Conservation (phyloP, 257 asterid genomes). For the Oldenlandia corymbosa region DNA sequence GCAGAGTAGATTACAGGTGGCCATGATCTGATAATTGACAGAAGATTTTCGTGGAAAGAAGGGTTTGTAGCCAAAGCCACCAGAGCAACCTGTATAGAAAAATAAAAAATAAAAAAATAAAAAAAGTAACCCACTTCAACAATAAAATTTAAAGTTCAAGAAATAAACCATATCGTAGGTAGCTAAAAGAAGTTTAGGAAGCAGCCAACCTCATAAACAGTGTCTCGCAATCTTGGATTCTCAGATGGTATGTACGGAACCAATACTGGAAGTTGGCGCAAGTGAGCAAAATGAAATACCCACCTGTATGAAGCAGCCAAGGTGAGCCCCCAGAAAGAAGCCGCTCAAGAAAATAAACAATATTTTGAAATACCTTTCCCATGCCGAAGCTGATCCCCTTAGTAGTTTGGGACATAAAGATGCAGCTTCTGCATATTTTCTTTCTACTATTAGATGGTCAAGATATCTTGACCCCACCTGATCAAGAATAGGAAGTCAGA, state of each 20-base stretch:
- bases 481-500: constrained; percentile 24
- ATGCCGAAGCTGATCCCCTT: constrained; percentile 90
- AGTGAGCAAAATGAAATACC: constrained; percentile 98
- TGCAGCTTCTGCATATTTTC: constrained; percentile 96
- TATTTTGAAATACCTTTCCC: constrained; percentile 74
- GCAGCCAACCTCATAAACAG: constrained; percentile 86
- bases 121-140: constrained; percentile 18
- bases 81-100: constrained; percentile 81
- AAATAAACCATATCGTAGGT: not conserved
- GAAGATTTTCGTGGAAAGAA: constrained; percentile 86
- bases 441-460: constrained; percentile 92
- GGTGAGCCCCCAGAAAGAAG: constrained; percentile 12
- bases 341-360: constrained; percentile 6
- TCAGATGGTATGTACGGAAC: constrained; percentile 97
- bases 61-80: constrained; percentile 90
- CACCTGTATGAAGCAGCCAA: constrained; percentile 49
- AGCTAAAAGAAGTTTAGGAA: constrained; percentile 4
- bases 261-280: constrained; percentile 92
- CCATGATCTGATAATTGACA: constrained; percentile 84
- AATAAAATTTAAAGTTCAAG: not conserved
- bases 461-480: constrained; percentile 94
- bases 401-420: constrained; percentile 87
- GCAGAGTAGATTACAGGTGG: constrained; percentile 78
- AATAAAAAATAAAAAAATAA: constrained; percentile 23
- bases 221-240: constrained; percentile 89